Percentiles rank a stretch among this genome's conserved stretches.
These are phyloP conservation scores for Nephelium lappaceum DNA, from an alignment of 345 rosid species.

Conservation along the genomic window DNA sequence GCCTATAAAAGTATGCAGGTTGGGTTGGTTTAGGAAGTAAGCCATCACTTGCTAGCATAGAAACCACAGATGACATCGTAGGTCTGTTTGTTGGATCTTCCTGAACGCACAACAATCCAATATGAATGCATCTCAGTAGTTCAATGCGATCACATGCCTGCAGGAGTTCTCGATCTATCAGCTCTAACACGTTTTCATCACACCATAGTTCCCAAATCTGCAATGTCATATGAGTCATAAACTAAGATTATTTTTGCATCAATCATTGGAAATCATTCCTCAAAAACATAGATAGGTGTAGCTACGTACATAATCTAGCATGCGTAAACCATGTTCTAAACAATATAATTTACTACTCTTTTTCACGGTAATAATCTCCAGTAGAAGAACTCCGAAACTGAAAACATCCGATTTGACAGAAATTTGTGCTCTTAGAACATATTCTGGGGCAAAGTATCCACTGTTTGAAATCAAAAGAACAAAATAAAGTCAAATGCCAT, in stretches of 20 bases:
- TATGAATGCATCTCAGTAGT: conserved; percentile 16
- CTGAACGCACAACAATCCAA: conserved; percentile 22
- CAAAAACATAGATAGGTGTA: too few species aligned
- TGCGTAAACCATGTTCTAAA: background rate
- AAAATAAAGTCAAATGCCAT: too few species aligned
- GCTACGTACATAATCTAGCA: background rate
- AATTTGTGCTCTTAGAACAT: background rate
- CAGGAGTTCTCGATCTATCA: background rate
- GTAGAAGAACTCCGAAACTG: background rate
- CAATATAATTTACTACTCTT: background rate
- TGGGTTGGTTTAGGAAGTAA: background rate
- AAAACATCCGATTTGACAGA: conserved; percentile 3
- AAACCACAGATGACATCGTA: background rate
- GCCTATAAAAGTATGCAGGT: background rate
- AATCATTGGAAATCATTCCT: background rate
- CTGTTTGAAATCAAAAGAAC: background rate
- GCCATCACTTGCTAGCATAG: background rate
- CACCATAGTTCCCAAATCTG: conserved; percentile 24
- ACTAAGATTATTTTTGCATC: background rate
- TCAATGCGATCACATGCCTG: background rate
- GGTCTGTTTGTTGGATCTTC: conserved; percentile 14
- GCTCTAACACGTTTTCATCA: background rate
- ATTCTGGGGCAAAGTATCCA: conserved; percentile 10
- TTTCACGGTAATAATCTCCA: background rate
- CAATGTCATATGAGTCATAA: background rate